Percentiles rank a stretch among this genome's conserved stretches.
Evolutionary conservation across 2,329 filamentous ascomycete genomes (phyloP).

Genomic region (Capronia americana): DNA sequence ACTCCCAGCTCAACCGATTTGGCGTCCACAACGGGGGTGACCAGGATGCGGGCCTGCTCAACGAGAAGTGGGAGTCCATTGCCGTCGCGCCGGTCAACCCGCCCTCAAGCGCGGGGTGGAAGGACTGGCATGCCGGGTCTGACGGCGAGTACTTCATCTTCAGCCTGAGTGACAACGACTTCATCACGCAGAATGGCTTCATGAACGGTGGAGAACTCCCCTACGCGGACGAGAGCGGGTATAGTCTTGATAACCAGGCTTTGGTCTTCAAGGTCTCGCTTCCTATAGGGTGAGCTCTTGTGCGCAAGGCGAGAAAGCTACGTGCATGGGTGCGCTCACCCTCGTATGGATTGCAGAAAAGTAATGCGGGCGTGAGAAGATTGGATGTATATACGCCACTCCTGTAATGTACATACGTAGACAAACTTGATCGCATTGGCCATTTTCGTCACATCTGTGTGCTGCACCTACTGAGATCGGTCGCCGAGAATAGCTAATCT

Average conservation of each 20-base stretch:
- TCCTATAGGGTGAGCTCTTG: conserved; percentile 13
- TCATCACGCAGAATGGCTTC: conserved; percentile 71
- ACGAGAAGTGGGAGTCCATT: conserved; percentile 79
- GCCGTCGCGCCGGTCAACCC: conserved; percentile 66
- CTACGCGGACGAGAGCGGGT: conserved; percentile 65
- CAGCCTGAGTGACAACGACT: conserved; percentile 74
- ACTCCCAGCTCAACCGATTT: conserved; percentile 68
- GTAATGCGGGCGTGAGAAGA: not conserved
- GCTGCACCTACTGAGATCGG: too few relatives aligned
- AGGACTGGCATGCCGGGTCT: conserved; percentile 38
- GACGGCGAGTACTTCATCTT: conserved; percentile 71
- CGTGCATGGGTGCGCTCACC: too few relatives aligned
- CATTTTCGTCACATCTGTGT: too few relatives aligned
- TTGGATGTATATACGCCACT: not conserved
- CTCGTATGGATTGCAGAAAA: not conserved
- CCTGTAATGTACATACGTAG: not conserved
- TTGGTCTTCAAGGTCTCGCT: conserved; percentile 64
- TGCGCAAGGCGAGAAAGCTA: not conserved
- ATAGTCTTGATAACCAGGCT: conserved; percentile 66
- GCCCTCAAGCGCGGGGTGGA: conserved; percentile 29
- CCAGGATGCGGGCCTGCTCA: conserved; percentile 65
- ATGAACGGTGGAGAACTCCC: conserved; percentile 63
- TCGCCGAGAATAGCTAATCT: not conserved
- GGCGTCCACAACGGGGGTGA: conserved; percentile 71
- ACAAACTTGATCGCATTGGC: not conserved